Conservation (phyloP, 1,284 basidiomycete species). For the Leccinum pseudoinsigne region DNA sequence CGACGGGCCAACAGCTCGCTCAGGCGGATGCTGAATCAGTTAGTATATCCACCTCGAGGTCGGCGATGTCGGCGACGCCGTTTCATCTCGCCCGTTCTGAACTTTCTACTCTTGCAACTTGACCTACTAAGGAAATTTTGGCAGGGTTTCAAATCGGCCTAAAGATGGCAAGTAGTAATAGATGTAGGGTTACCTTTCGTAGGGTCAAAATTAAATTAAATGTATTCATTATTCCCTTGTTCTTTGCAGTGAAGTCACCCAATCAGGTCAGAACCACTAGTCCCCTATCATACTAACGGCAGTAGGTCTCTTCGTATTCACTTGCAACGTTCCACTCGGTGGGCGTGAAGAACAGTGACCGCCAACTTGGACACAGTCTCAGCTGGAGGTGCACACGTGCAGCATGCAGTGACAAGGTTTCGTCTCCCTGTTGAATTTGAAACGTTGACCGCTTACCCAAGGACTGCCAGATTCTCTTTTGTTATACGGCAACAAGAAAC, state of each 20-base stretch:
- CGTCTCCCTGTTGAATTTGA: background rate
- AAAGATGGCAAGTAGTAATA: background rate
- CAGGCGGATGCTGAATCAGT: background rate
- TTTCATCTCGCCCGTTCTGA: background rate
- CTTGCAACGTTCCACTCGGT: background rate
- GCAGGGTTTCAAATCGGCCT: background rate
- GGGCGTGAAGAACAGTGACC: background rate
- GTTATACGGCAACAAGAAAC: background rate
- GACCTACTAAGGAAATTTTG: background rate
- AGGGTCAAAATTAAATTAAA: background rate
- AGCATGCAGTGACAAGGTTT: background rate
- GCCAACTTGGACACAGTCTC: background rate
- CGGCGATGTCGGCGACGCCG: background rate
- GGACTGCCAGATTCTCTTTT: background rate
- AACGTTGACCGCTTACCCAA: background rate
- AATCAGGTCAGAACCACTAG: background rate
- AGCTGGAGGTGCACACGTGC: background rate
- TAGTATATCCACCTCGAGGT: background rate
- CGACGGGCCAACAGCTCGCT: background rate
- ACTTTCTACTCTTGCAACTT: background rate
- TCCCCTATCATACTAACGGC: background rate
- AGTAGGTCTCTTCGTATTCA: background rate
- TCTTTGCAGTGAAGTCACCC: background rate
- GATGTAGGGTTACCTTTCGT: background rate
- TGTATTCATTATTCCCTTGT: background rate